Conservation (phyloP, 179 eudicot genomes). For the Silene vulgaris region DNA sequence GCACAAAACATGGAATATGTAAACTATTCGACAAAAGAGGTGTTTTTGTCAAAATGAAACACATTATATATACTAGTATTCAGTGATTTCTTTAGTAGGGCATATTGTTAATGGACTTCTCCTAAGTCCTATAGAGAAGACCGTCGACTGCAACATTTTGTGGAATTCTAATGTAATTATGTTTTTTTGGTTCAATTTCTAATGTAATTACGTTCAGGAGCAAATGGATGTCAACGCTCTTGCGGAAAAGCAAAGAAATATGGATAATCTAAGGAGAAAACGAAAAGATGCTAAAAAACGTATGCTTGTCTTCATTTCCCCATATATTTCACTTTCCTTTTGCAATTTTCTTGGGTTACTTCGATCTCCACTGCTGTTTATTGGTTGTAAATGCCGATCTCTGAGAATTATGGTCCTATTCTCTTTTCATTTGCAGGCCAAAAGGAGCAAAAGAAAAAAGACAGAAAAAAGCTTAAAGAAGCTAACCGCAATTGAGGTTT, state of each 20-base stretch:
- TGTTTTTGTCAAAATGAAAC: no score
- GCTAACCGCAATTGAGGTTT: conserved; percentile 15
- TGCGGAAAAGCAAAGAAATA: conserved; percentile 57
- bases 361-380: background rate
- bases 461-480: conserved; percentile 42
- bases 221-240: conserved; percentile 49
- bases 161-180: conserved; percentile 6
- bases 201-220: conserved; percentile 32
- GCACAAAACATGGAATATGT: no score
- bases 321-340: conserved; percentile 5
- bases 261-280: conserved; percentile 57
- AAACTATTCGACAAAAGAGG: no score
- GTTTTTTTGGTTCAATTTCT: background rate
- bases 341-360: background rate
- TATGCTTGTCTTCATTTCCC: conserved; percentile 18
- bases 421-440: conserved; percentile 41
- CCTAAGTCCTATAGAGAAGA: background rate
- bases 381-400: background rate
- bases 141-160: background rate
- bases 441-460: conserved; percentile 64
- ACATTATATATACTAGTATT: no score
- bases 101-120: background rate
- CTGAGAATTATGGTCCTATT: background rate
- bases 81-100: no score
- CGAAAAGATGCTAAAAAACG: conserved; percentile 81